A percentile compares a stretch with the other conserved stretches of the same genome.
Conservation (phyloP, 2,329 filamentous ascomycete genomes). For the Penicillium sp. region DNA sequence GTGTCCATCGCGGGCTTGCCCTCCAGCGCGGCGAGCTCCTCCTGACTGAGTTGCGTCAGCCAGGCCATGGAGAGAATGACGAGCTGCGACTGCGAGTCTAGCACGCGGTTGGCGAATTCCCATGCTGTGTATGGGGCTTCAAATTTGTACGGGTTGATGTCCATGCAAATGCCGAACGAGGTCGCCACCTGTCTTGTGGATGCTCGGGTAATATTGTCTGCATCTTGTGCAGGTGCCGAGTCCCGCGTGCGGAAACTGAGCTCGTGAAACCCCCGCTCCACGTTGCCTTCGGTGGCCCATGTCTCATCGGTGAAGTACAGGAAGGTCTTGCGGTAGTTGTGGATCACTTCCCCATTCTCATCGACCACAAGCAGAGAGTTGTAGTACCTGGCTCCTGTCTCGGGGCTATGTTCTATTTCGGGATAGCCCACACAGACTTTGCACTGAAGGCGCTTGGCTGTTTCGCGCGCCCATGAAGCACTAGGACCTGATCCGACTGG, state of each 20-base stretch:
- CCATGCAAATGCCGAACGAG: slow-evolving; percentile 50
- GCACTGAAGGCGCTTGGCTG: slow-evolving; percentile 51
- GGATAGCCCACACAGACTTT: slow-evolving; percentile 62
- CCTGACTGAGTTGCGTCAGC: slow-evolving; percentile 49
- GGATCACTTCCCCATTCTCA: slow-evolving; percentile 50
- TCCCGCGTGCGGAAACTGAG: slow-evolving; percentile 17
- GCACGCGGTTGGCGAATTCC: slow-evolving; percentile 56
- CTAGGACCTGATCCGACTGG: slow-evolving; percentile 52
- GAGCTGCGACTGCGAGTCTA: slow-evolving; percentile 46
- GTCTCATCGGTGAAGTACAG: slow-evolving; percentile 64
- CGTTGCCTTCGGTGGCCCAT: slow-evolving; percentile 53
- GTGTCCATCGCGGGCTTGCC: slow-evolving; percentile 54
- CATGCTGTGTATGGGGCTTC: slow-evolving; percentile 53
- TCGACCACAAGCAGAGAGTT: slow-evolving; percentile 57
- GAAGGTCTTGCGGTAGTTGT: slow-evolving; percentile 60
- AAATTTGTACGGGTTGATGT: slow-evolving; percentile 60
- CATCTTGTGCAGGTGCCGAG: not conserved
- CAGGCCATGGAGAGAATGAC: slow-evolving; percentile 61
- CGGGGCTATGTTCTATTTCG: slow-evolving; percentile 38
- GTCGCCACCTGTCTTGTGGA: slow-evolving; percentile 31
- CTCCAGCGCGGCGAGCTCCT: slow-evolving; percentile 45
- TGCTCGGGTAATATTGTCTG: slow-evolving; percentile 1
- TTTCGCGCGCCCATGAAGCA: slow-evolving; percentile 54
- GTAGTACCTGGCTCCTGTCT: slow-evolving; percentile 42
- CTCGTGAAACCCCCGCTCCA: slow-evolving; percentile 30